Evolutionary conservation across 495 filamentous ascomycete species (phyloP).

Genomic region (Schizothecium vesticola): DNA sequence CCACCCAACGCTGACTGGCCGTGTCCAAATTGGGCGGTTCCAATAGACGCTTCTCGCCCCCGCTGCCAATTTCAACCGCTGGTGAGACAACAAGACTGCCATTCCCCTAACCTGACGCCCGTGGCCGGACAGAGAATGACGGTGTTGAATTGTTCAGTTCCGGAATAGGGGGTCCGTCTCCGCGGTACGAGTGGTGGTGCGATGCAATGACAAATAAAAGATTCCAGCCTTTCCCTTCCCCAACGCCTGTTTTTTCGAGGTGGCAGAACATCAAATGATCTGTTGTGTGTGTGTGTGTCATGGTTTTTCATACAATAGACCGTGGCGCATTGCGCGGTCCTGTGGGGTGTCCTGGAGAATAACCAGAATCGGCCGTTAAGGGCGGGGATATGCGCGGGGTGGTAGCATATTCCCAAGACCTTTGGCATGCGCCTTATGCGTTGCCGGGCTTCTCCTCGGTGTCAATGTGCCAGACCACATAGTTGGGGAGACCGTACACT

Average conservation of each 20-base stretch:
- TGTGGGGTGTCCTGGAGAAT: slow-evolving; percentile 19
- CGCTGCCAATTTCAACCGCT: neutral
- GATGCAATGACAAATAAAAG: slow-evolving; percentile 14
- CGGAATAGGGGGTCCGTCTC: neutral
- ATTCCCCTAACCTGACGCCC: neutral
- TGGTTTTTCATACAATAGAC: slow-evolving; percentile 35
- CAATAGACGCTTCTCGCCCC: neutral
- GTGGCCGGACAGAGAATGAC: neutral
- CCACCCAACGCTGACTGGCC: neutral
- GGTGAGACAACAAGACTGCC: neutral
- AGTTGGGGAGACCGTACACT: slow-evolving; percentile 90
- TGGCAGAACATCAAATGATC: slow-evolving; percentile 23
- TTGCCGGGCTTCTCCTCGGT: slow-evolving; percentile 97
- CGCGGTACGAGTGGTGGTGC: neutral
- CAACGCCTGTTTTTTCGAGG: slow-evolving; percentile 17
- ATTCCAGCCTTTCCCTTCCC: slow-evolving; percentile 13
- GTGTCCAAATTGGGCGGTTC: neutral
- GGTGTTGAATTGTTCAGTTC: neutral
- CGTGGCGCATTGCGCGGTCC: slow-evolving; percentile 29
- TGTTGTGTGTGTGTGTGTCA: slow-evolving; percentile 24
- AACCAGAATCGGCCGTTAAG: slow-evolving; percentile 16
- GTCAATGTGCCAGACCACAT: slow-evolving; percentile 98
- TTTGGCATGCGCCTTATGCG: slow-evolving; percentile 26
- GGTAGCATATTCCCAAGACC: neutral
- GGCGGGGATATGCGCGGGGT: neutral